These are phyloP conservation scores for Anisodus acutangulus DNA, from an alignment of 257 asterid genomes.

Conservation along the genomic window DNA sequence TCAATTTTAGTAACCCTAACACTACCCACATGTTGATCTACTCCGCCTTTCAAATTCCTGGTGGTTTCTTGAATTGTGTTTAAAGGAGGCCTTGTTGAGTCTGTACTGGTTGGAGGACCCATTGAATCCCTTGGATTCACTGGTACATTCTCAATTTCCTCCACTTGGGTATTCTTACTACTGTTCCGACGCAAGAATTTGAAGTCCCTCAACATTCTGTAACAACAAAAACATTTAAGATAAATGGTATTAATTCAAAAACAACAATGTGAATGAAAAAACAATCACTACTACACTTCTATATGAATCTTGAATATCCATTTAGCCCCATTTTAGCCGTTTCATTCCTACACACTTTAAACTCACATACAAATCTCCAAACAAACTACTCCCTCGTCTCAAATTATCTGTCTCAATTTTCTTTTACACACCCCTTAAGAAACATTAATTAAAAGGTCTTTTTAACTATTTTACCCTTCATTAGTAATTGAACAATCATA, in stretches of 20 bases:
- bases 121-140: conserved; percentile 58
- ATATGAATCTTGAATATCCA: background rate
- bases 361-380: too few species aligned
- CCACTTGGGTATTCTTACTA: conserved; percentile 57
- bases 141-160: conserved; percentile 89
- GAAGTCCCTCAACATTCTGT: conserved; percentile 89
- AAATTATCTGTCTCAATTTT: too few species aligned
- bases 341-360: too few species aligned
- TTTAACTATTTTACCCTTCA: too few species aligned
- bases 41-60: conserved; percentile 44
- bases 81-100: conserved; percentile 82
- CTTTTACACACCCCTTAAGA: too few species aligned
- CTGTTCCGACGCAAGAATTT: conserved; percentile 78
- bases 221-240: conserved; percentile 21
- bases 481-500: too few species aligned
- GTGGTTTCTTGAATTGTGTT: conserved; percentile 71
- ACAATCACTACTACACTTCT: background rate
- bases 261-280: background rate
- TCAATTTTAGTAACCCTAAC: conserved; percentile 53
- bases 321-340: too few species aligned
- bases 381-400: too few species aligned
- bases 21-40: conserved; percentile 52
- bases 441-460: too few species aligned
- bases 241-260: background rate
- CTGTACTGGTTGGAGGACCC: conserved; percentile 54